phyloP scores from a whole-genome alignment of 495 filamentous ascomycete genomes.

The Penicillium simplicissimum region DNA sequence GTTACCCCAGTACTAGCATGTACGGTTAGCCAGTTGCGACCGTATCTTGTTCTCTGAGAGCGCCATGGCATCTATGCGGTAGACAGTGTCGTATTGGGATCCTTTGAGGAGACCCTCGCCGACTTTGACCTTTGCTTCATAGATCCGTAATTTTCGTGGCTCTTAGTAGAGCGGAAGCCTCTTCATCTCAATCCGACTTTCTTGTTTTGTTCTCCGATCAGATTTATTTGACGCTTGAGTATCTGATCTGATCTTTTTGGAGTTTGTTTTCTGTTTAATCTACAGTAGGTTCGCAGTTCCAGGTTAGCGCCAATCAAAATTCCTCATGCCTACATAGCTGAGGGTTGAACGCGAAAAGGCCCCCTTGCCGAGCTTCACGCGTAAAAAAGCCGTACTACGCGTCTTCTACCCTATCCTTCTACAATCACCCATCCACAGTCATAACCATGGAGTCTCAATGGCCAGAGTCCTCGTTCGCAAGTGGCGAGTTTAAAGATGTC shows the following conservation, averaged over 20 bases:
- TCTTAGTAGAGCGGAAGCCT: slow-evolving; percentile 58
- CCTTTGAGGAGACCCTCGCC: neutral
- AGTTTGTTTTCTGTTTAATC: neutral
- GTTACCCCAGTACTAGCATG: too few relatives aligned
- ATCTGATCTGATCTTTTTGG: neutral
- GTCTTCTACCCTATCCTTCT: neutral
- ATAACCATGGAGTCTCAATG: slow-evolving; percentile 13
- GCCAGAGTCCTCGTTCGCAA: slow-evolving; percentile 9
- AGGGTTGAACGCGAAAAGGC: slow-evolving; percentile 5
- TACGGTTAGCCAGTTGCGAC: too few relatives aligned
- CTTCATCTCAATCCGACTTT: slow-evolving; percentile 60
- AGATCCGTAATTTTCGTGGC: neutral
- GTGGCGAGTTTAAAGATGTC: slow-evolving; percentile 11
- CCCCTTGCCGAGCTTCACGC: slow-evolving; percentile 11
- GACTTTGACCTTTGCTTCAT: neutral
- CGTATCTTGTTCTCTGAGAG: too few relatives aligned
- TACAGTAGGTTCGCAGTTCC: too few relatives aligned
- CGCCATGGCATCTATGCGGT: too few relatives aligned
- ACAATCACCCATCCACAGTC: neutral
- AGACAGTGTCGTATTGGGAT: neutral
- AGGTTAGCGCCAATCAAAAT: neutral
- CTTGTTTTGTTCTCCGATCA: neutral
- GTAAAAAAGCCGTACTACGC: slow-evolving; percentile 7
- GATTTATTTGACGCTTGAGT: neutral
- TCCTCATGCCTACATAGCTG: slow-evolving; percentile 5